Base-by-base conservation (phyloP, 177 flowering plant species). In the Vitis hybrid region DNA sequence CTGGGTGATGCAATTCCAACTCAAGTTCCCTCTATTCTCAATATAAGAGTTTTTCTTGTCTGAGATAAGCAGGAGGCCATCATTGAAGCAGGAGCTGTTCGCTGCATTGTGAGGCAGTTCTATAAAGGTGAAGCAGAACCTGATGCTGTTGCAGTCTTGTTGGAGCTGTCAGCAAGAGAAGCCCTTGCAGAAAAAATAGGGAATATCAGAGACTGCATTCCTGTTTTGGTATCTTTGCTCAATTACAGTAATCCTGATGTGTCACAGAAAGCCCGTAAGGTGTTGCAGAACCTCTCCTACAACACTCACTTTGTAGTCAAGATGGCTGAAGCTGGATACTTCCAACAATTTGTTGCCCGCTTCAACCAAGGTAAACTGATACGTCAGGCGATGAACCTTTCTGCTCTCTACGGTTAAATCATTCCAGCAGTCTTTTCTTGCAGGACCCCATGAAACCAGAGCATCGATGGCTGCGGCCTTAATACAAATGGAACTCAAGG, bases 251-350 rank as follows among this genome's bases (percentile, higher is more conserved):
- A 76, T 22, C 52, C 51, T 1, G 72, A 74, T 9, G 48, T 77
- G 64, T 71, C 76, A n/a, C 55, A 65, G 55, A 72, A 72, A 68
- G 76, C 83, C 49, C 61, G 52, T 2, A 60, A 45, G 26, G 51
- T 74, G 64, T 68, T 77, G 67, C 62, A 77, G 56, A 84, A 77
- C 31, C 81, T 81, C 56, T 81, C 83, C 33, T 78, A 71, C 33
- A 72, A 76, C 73, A 77, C 75, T 53, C 75, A 78, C 57, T 84
- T 74, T 69, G 80, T 70, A 49, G 68, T 79, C 70, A 79, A 76
- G 73, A 81, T 84, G 84, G 86, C 86, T n/a, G 80, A 84, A 64
- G 76, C 80, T 12, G 84, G 86, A 57, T 33, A 78, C 65, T 77
- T 79, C 63, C 67, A 72, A 68, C 76, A 77, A 70, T 82, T 69